A percentile compares a stretch with the other conserved stretches of the same genome.
Evolutionary conservation across 441 rosid species (phyloP).

Genomic region (Pelargonium citronellum): DNA sequence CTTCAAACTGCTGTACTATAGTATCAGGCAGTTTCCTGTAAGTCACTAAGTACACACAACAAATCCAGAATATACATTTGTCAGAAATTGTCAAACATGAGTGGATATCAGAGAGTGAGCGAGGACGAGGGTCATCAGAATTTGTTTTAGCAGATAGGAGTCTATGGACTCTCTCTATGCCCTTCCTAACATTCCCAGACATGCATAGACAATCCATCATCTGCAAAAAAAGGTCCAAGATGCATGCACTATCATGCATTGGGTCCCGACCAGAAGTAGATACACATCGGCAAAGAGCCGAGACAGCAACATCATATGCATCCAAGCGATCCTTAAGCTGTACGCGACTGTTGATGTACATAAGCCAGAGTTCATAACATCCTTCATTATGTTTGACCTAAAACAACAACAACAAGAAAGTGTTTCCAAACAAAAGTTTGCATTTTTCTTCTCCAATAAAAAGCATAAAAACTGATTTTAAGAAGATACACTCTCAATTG

Average conservation of each 20-base stretch:
- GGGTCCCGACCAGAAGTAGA: constrained; percentile 37
- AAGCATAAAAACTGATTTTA: not conserved
- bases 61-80: constrained; percentile 95
- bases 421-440: constrained; percentile 35
- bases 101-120: constrained; percentile 71
- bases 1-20: constrained; percentile 53
- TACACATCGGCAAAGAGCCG: constrained; percentile 49
- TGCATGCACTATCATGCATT: constrained; percentile 61
- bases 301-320: constrained; percentile 70
- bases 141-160: constrained; percentile 36
- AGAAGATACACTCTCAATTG: not conserved
- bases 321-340: constrained; percentile 57
- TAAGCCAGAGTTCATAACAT: constrained; percentile 85
- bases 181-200: constrained; percentile 67
- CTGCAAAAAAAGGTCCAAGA: constrained; percentile 84
- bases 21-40: constrained; percentile 82
- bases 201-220: constrained; percentile 71
- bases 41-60: constrained; percentile 73
- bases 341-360: constrained; percentile 76
- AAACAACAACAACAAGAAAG: constrained; percentile 30
- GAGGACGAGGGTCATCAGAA: constrained; percentile 56
- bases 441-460: constrained; percentile 18
- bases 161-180: constrained; percentile 45
- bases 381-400: constrained; percentile 67
- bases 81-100: constrained; percentile 81